Base-by-base conservation (phyloP, 2,329 filamentous ascomycete species). In the Fusarium napiforme region DNA sequence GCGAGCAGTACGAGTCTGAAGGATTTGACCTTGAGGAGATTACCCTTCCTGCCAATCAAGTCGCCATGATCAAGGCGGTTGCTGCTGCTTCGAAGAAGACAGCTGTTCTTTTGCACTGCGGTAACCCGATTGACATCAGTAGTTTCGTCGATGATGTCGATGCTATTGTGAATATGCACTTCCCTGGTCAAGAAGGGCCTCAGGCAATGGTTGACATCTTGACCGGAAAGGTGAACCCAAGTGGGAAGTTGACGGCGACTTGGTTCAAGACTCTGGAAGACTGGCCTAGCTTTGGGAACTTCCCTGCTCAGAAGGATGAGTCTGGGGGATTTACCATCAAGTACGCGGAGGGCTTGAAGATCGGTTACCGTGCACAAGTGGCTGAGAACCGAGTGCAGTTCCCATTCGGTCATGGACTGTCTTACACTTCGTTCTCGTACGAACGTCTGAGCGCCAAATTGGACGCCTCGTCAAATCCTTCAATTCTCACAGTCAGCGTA, bases 361-460 rank as follows among this genome's bases (percentile, higher is more conserved):
- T 74, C 28, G 72, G 71, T 2, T 74, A 74, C 12, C 71, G 72
- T 3, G 72, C 68, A 2, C 18, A 40, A 2, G 53, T 26, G 2
- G 10, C n/a, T 1, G 23, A 64, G 11, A 18, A 9, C 7, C 52
- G 50, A 16, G 45, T 56, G 1, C 60, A 63, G 8, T 74, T 55
- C 49, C 57, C 49, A 0, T 74, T 74, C 8, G 72, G 71, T 7
- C 47, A 74, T 42, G 72, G 71, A 0, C 1, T 74, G 9, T 74
- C 71, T 1, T 74, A 74, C 23, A 72, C 71, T 6, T 61, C 67
- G 4, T 71, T 72, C 40, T 42, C 52, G 0, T 56, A 56, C 11
- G 21, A 18, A 37, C 1, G 6, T 28, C 37, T 43, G 4, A 42
- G 4, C 6, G 11, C 21, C 19, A 18, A n/a, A 14, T 12, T 36